These are phyloP conservation scores for Saccharata proteae DNA, from an alignment of 2,329 filamentous ascomycete species.

Conservation along the genomic window DNA sequence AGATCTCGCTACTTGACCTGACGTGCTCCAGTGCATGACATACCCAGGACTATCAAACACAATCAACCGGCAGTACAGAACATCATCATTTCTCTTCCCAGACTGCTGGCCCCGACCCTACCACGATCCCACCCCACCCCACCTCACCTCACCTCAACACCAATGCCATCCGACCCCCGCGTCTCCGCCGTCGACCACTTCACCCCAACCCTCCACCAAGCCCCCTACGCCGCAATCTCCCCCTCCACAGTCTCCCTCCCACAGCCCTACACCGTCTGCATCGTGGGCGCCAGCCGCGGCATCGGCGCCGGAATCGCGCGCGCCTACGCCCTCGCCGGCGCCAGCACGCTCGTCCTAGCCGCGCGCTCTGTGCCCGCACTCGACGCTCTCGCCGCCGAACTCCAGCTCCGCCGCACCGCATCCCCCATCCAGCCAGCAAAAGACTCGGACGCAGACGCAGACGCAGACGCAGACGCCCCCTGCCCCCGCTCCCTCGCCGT, in stretches of 20 bases:
- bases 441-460: constrained; percentile 6
- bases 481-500: neutral
- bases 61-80: too few species aligned
- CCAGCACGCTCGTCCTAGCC: constrained; percentile 27
- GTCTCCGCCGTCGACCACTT: constrained; percentile 3
- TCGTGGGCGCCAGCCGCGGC: constrained; percentile 20
- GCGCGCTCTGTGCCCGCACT: constrained; percentile 25
- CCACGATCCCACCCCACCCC: too few species aligned
- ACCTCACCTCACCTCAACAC: too few species aligned
- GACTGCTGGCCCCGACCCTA: too few species aligned
- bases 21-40: too few species aligned
- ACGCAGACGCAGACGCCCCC: constrained; percentile 1
- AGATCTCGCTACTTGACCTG: too few species aligned
- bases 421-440: too few species aligned
- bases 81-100: too few species aligned
- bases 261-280: constrained; percentile 14
- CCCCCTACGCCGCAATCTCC: neutral
- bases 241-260: neutral
- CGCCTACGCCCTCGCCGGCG: constrained; percentile 27
- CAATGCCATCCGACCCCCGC: constrained; percentile 3
- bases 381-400: constrained; percentile 9
- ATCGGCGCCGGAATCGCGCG: constrained; percentile 17
- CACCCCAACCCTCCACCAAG: neutral
- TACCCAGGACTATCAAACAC: too few species aligned
- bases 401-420: constrained; percentile 1